Percentiles rank a stretch among this genome's conserved stretches.
phyloP scores from a whole-genome alignment of 495 filamentous ascomycete genomes.

The Hypoxylon crocopeplum region DNA sequence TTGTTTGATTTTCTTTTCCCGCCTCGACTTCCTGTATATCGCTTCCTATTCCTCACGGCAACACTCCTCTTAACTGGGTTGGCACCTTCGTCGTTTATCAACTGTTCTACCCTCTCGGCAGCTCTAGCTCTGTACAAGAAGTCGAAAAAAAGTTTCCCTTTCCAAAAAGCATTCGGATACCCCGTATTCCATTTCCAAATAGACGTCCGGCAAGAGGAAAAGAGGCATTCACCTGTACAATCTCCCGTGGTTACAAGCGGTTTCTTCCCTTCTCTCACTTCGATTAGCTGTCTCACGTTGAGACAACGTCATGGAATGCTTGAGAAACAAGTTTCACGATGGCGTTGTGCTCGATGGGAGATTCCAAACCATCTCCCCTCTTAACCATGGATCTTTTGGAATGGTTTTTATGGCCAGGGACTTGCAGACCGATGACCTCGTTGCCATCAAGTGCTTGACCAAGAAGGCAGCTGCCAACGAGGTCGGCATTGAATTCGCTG shows the following conservation, averaged over 20 bases:
- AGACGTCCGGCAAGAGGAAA: slow-evolving; percentile 44
- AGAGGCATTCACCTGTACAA: slow-evolving; percentile 40
- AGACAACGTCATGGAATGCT: slow-evolving; percentile 73
- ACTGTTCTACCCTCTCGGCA: slow-evolving; percentile 43
- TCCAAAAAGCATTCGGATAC: slow-evolving; percentile 34
- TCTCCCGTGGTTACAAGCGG: slow-evolving; percentile 31
- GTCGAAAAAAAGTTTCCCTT: slow-evolving; percentile 47
- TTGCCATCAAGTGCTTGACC: slow-evolving; percentile 93
- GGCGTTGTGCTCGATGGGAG: slow-evolving; percentile 81
- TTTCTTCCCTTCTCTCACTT: slow-evolving; percentile 27
- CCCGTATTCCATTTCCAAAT: slow-evolving; percentile 41
- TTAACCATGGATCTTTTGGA: slow-evolving; percentile 98
- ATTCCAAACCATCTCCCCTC: slow-evolving; percentile 87
- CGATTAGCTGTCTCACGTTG: slow-evolving; percentile 36
- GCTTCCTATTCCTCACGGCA: slow-evolving; percentile 40
- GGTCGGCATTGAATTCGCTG: slow-evolving; percentile 60
- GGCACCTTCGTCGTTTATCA: slow-evolving; percentile 35
- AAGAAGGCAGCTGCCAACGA: slow-evolving; percentile 70
- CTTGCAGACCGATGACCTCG: slow-evolving; percentile 71
- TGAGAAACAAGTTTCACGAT: slow-evolving; percentile 74
- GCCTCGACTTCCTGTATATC: slow-evolving; percentile 55
- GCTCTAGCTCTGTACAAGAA: slow-evolving; percentile 53
- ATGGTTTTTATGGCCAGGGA: slow-evolving; percentile 96
- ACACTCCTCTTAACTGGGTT: slow-evolving; percentile 43
- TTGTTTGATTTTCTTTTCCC: slow-evolving; percentile 53